These are phyloP conservation scores for Salix koriyanagi DNA, from an alignment of 345 rosid genomes.

Conservation along the genomic window DNA sequence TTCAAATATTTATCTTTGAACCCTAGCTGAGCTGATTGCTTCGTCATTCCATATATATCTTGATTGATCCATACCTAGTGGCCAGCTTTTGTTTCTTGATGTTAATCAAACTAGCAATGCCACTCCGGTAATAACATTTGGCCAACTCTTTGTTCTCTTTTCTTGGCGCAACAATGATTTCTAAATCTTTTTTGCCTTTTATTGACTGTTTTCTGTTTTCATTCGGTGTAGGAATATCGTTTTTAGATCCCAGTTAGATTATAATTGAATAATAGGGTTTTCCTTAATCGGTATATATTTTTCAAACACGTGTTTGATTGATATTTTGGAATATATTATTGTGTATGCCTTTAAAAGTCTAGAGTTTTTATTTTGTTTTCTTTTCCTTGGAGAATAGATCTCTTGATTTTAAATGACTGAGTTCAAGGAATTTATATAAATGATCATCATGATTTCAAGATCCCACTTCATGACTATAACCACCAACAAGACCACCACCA, in stretches of 20 bases:
- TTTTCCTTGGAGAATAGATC: neutral
- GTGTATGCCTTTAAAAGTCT: neutral
- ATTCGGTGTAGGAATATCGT: neutral
- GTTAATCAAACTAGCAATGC: neutral
- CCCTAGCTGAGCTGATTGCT: constrained; percentile 1
- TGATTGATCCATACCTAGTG: neutral
- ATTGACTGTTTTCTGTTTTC: neutral
- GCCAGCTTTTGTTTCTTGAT: neutral
- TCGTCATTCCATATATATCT: neutral
- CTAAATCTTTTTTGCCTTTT: neutral
- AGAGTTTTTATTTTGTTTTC: too few species aligned
- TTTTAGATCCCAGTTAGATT: neutral
- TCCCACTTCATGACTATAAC: constrained; percentile 29
- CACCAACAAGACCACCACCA: constrained; percentile 29
- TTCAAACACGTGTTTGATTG: neutral
- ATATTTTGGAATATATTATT: neutral
- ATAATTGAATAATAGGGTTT: neutral
- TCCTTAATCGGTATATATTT: too few species aligned
- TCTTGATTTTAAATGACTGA: neutral
- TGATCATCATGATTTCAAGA: constrained; percentile 27
- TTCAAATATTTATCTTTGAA: constrained; percentile 1
- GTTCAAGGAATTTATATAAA: neutral
- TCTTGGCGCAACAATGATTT: neutral
- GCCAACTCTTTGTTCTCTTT: neutral
- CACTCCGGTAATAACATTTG: neutral